Base-by-base conservation (phyloP, 2,329 filamentous ascomycete genomes). In the Colletotrichum australisinense region DNA sequence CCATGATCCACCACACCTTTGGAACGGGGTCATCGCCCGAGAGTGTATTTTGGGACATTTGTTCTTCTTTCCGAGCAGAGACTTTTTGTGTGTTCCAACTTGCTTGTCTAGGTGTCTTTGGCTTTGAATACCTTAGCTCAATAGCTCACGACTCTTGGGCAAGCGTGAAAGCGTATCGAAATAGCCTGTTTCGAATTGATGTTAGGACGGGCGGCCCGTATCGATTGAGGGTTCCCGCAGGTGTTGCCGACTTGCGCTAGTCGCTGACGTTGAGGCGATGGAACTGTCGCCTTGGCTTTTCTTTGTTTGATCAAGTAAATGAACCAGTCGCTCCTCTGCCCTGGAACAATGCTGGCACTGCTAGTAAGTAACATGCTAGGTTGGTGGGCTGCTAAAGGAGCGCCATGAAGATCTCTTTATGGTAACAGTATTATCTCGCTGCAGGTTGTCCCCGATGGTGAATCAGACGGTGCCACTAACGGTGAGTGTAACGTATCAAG, bases 1-100 rank as follows among this genome's bases (percentile, higher is more conserved):
- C 60, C 55, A 70, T 32, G 14, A 70, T 5, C 70, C 70, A 73
- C 26, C 69, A 60, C 14, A 38, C 8, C 62, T 14, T 62, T 24
- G 70, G 60, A 16, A 73, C 35, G 26, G 19, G 55, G 11, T 70
- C 22, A 22, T 56, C 32, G 24, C 28, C 28, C 16, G n/a, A 11
- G 30, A 19, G 16, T 12, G 12, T 24, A 26, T 63, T 7, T 11
- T 69, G 56, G n/a, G 69, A 11, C 69, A 72, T 72, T 42, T 24
- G 28, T n/a, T 11, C 11, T 26, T 26, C 8, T 19, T 22, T 30
- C 22, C 9, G 5, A 19, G 30, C 19, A n/a, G n/a, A 6, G 26
- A n/a, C 32, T 53, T 19, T 62, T 24, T 7, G 7, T 19, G 3
- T 38, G 4, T 8, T 49, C 7, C 7, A 19, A 19, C 7, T 49